phyloP scores from a whole-genome alignment of 2,329 filamentous ascomycete species.

The Aspergillus hiratsukae region DNA sequence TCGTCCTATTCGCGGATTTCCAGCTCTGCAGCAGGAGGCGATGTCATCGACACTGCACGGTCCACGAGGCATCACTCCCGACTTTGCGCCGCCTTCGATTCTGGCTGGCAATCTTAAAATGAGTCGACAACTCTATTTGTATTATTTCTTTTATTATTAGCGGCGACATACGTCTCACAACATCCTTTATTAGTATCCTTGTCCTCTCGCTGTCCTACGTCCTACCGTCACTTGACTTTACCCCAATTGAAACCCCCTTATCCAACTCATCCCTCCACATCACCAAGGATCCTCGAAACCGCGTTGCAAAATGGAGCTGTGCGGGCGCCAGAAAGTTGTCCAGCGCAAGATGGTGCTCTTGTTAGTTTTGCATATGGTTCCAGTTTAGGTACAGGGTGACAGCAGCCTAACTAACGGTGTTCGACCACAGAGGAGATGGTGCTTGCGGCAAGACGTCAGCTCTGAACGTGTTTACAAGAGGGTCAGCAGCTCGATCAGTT shows the following conservation, averaged over 20 bases:
- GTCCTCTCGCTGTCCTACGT: neutral
- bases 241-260: constrained; percentile 39
- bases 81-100: constrained; percentile 6
- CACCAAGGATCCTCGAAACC: constrained; percentile 4
- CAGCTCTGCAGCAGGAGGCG: constrained; percentile 20
- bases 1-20: constrained; percentile 46
- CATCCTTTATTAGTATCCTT: neutral
- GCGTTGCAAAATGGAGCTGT: constrained; percentile 48
- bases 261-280: constrained; percentile 4
- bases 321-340: constrained; percentile 75
- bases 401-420: constrained; percentile 14
- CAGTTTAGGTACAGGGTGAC: neutral
- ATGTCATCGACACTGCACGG: constrained; percentile 33
- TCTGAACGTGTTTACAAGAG: constrained; percentile 97
- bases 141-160: neutral
- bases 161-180: neutral
- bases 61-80: constrained; percentile 17
- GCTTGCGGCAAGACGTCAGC: constrained; percentile 96
- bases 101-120: neutral
- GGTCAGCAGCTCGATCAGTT: constrained; percentile 51
- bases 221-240: neutral
- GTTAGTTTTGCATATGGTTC: constrained; percentile 42
- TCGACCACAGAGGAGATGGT: constrained; percentile 71
- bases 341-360: constrained; percentile 95
- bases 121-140: no score